Conservation (phyloP, 2,329 filamentous ascomycete genomes). For the Fonsecaea pedrosoi region DNA sequence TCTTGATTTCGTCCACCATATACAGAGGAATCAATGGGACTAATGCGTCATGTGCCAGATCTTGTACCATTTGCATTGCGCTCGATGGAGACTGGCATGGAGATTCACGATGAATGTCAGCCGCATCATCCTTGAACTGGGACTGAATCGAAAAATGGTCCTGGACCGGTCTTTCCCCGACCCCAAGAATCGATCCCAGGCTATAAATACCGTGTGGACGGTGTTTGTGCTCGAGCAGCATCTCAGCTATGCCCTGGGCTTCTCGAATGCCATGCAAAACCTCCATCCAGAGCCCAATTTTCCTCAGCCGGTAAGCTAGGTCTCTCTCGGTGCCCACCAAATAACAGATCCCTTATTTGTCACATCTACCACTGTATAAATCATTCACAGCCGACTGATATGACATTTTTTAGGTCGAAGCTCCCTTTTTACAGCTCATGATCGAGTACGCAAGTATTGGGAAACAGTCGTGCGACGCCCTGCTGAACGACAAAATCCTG, state of each 20-base stretch:
- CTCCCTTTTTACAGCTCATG: conserved; percentile 22
- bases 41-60: conserved; percentile 4
- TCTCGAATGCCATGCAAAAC: conserved; percentile 20
- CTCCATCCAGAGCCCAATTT: conserved; percentile 17
- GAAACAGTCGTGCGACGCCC: conserved; percentile 20
- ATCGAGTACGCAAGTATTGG: conserved; percentile 26
- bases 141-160: conserved; percentile 16
- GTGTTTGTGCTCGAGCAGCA: conserved; percentile 22
- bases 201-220: conserved; percentile 20
- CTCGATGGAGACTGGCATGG: conserved; percentile 22
- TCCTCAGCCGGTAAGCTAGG: conserved; percentile 19
- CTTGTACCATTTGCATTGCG: conserved; percentile 24
- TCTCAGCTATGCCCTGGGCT: conserved; percentile 24
- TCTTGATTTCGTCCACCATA: background rate
- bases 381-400: background rate
- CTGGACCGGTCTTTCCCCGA: conserved; percentile 21
- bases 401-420: conserved; percentile 13
- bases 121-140: conserved; percentile 21
- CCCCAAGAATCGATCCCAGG: conserved; percentile 7
- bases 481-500: conserved; percentile 20
- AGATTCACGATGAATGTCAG: conserved; percentile 23
- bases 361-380: no score
- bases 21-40: background rate
- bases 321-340: no score
- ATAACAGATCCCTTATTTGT: no score